Evolutionary conservation across 1,139 yeast species (phyloP).

Genomic region (Schizosaccharomyces versatilis): DNA sequence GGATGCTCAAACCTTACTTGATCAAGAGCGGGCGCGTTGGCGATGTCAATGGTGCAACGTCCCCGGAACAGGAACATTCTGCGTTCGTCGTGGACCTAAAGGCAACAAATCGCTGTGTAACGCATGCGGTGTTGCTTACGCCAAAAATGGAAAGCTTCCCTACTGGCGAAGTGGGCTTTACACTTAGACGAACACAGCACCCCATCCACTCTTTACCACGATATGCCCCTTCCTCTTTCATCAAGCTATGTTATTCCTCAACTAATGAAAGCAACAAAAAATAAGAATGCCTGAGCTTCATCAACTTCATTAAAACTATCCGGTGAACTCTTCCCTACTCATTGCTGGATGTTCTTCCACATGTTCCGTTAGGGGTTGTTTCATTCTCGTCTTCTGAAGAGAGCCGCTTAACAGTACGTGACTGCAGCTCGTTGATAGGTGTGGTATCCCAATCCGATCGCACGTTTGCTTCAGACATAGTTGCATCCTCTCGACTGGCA

Average conservation of each 20-base stretch:
- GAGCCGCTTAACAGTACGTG: background rate
- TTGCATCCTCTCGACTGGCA: background rate
- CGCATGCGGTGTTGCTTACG: slow-evolving; percentile 4
- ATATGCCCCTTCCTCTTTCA: too few species aligned
- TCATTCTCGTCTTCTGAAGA: background rate
- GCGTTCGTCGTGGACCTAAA: slow-evolving; percentile 10
- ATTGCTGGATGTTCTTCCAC: too few species aligned
- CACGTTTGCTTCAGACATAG: background rate
- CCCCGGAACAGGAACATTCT: slow-evolving; percentile 9
- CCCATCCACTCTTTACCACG: too few species aligned
- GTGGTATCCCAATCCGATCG: slow-evolving; percentile 1
- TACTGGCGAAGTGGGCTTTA: slow-evolving; percentile 1
- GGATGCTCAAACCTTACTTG: slow-evolving; percentile 6
- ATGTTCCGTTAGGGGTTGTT: too few species aligned
- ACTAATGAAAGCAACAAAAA: too few species aligned
- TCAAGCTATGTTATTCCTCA: too few species aligned
- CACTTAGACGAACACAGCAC: background rate
- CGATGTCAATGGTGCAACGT: slow-evolving; percentile 9
- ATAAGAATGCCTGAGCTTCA: too few species aligned
- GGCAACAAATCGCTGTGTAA: slow-evolving; percentile 3
- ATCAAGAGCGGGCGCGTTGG: slow-evolving; percentile 11
- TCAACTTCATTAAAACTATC: too few species aligned
- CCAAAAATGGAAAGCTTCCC: background rate
- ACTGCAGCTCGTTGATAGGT: background rate
- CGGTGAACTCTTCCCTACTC: too few species aligned